Evolutionary conservation across 441 rosid species (phyloP).

Genomic region (Syzygium syzygioides): DNA sequence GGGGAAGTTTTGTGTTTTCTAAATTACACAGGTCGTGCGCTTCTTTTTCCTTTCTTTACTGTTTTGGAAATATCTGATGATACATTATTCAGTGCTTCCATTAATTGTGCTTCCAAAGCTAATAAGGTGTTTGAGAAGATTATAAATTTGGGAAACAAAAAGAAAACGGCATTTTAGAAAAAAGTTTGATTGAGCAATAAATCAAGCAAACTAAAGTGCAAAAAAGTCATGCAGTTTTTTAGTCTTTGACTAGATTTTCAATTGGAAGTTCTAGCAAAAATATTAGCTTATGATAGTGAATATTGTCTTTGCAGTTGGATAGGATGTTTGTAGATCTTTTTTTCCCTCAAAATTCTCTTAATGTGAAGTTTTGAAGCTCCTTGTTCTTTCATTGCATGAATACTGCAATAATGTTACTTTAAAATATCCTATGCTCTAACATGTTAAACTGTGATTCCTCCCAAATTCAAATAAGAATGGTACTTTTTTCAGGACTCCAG

Average conservation of each 20-base stretch:
- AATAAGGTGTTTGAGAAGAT: not conserved
- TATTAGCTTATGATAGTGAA: not conserved
- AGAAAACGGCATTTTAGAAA: not conserved
- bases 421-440: not conserved
- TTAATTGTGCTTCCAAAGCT: not conserved
- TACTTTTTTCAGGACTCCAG: constrained; percentile 40
- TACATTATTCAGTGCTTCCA: not conserved
- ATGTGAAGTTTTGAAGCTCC: not conserved
- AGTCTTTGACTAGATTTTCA: not conserved
- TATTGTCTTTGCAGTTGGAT: not conserved
- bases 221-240: not conserved
- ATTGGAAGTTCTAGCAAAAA: not conserved
- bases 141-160: not conserved
- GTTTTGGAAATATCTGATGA: not conserved
- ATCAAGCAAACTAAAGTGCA: not conserved
- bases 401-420: not conserved
- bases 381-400: not conserved
- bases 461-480: not conserved
- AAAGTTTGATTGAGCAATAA: not conserved
- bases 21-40: not conserved
- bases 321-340: not conserved
- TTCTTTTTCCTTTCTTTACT: not conserved
- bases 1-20: not conserved
- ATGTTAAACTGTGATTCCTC: not conserved
- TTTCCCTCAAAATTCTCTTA: not conserved